Evolutionary conservation across 2,329 filamentous ascomycete species (phyloP), one percentile per base, ranked within the genome.

Genomic region (Coleophoma crateriformis): DNA sequence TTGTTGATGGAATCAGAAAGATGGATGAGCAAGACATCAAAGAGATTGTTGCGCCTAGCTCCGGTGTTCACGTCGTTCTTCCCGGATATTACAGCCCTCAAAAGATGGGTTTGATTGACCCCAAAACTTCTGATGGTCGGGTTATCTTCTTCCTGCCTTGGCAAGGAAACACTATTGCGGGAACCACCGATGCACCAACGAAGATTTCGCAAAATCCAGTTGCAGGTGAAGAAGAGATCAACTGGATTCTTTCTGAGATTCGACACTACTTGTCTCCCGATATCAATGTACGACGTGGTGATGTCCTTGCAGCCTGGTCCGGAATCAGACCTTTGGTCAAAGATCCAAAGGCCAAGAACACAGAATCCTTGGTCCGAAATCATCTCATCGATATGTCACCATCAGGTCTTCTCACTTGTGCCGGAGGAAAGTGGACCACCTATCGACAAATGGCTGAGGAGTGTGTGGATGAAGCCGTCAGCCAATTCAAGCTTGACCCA

Each of bases 361-460:
- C 90, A 1, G 85, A 95, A 68, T 90, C 89, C 22, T 81, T 95
- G 15, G 90, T 95, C 46, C 87, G 90, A 50, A 95, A 91, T 67
- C 90, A 95, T 66, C 76, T 95, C 40, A 81, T 95, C 58, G 85
- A 89, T 52, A 77, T 88, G 45, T 92, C 88, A n/a, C 68, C 78
- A 2, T 89, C 87, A 7, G 90, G 90, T 11, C 77, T 95, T 17
- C 71, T 95, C 57, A 95, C 90, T 33, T 91, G 88, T 63, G 88
- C 88, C 27, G 90, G 90, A 58, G 90, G 90, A 44, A 95, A 95
- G 71, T 95, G 90, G 90, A 95, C 90, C 3, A 95, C 90, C 1
- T 95, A 95, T 71, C 85, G 90, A 50, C 88, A 95, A 68, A 95
- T 95, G 90, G 88, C 89, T 19, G 88, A 95, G 69, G 88, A 95